Evolutionary conservation across 495 filamentous ascomycete genomes (phyloP), one percentile per base, ranked within the genome.

Genomic region (Niebla homalea): DNA sequence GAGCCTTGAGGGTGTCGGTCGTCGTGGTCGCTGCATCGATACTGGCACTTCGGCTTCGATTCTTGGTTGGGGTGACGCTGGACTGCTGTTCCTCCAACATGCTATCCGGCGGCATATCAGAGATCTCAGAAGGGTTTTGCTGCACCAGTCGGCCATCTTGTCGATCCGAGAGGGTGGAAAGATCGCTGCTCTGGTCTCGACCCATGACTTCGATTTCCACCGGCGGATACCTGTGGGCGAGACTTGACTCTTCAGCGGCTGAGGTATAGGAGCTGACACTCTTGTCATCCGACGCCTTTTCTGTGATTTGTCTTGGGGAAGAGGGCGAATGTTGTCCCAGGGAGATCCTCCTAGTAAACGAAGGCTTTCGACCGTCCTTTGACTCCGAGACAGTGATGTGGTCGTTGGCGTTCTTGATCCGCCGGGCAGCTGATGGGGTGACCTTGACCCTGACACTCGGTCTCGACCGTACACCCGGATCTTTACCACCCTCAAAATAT

Each of bases 401-500:
- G 45, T 89, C 84, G 61, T 79, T 77, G 43, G 68, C 73, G 45
- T 72, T 65, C 54, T 68, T 71, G 51, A 65, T 70, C 64, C 72
- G 79, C 55, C 72, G 73, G 47, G 66, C 64, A 36, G 72, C 73
- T 45, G 84, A 92, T 26, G 93, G 92, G 32, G 89, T 95, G 44
- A 99, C 79, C 59, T 90, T 87, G 48, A 99, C 92, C 57, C 92
- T 80, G 39, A 99, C 92, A 68, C 89, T 96, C 2, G 92, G 93
- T 52, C 87, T 67, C 68, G 73, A 83, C 69, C 67, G 73, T 48
- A 70, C 70, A 56, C 78, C 73, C 29, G 68, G 60, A 48, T 70
- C 69, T 64, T 92, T 94, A 46, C 85, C 83, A 57, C 80, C 87
- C 67, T 95, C 89, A 62, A 96, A 99, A 65, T 96, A 96, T 67